Base-by-base conservation (phyloP, 352 stramenopile species). In the Discostella stelligera region DNA sequence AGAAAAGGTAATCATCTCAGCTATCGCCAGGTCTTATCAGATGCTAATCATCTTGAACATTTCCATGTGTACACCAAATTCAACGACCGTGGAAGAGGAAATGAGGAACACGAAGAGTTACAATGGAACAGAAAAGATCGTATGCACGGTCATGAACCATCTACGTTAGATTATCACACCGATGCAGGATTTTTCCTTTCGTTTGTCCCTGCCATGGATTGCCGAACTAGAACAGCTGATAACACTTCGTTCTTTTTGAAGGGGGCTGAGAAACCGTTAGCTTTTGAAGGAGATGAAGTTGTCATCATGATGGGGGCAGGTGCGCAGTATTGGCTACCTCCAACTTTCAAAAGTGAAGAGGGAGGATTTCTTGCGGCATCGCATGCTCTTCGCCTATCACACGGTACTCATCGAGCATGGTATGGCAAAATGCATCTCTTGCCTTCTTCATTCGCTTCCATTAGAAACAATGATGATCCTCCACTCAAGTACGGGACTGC, bases 371-470 rank as follows among this genome's bases (percentile, higher is more conserved):
- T 76, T 54, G 85, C 85, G 25, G 84, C 85, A 16, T 58, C 63
- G 2, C 85, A 91, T 77, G 83, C 85, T 0, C 77, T 91, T 11
- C 58, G 66, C 8, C 77, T 90, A 63, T 56, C 64, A 20, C 41
- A 13, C 41, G 71, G 70, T 46, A 32, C 71, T n/a, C 50, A 62
- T 37, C 65, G 85, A 56, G 60, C 77, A 25, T 91, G 85, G 85
- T 91, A 91, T 73, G 85, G 85, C 75, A 91, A 87, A 71, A 91
- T 84, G 85, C 77, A 87, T 71, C 80, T 74, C 7, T 50, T 78
- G 23, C 74, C 74, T 58, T 14, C 37, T 14, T 44, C 37, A 3
- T 44, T 44, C 37, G 13, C 37, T 44, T 44, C 37, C 4, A 44
- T 44, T 11, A 14, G 37, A 13, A 10, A 32, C 27, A 32, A 32